These are phyloP conservation scores for Emericellopsis terricola DNA, from an alignment of 495 filamentous ascomycete genomes.

Conservation along the genomic window DNA sequence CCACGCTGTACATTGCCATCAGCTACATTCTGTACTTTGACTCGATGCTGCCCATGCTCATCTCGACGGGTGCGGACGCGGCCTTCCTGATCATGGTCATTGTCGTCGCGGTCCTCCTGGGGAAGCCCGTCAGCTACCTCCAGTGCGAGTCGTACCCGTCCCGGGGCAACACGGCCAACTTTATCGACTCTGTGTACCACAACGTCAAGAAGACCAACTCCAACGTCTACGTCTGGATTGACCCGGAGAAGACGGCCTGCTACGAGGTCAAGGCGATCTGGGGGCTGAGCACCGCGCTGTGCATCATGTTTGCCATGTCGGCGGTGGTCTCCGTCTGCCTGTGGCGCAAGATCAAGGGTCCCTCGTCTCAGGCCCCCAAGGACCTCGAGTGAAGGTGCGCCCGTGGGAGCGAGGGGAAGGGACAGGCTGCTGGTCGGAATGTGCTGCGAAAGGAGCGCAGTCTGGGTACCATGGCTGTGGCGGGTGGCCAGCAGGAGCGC, in stretches of 20 bases:
- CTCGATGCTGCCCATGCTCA: conserved; percentile 51
- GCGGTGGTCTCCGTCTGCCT: conserved; percentile 36
- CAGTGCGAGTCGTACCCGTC: conserved; percentile 41
- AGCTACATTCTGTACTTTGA: conserved; percentile 63
- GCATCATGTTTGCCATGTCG: conserved; percentile 56
- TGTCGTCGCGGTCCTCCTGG: conserved; percentile 52
- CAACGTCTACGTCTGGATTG: conserved; percentile 8
- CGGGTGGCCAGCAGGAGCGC: neutral
- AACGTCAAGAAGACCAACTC: conserved; percentile 1
- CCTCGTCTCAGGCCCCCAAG: conserved; percentile 7
- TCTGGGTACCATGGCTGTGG: conserved; percentile 3
- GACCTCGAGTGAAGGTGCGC: conserved; percentile 13
- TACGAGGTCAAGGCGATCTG: conserved; percentile 76
- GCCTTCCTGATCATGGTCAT: conserved; percentile 52
- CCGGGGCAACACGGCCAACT: conserved; percentile 1
- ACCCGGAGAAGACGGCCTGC: conserved; percentile 47
- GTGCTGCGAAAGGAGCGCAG: conserved; percentile 1
- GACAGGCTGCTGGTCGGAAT: neutral
- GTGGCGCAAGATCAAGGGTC: conserved; percentile 24
- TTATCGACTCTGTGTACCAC: conserved; percentile 4
- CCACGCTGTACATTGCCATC: conserved; percentile 58
- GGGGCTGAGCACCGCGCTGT: conserved; percentile 73
- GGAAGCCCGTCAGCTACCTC: conserved; percentile 64
- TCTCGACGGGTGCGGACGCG: conserved; percentile 44
- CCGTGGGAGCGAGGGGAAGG: neutral